phyloP scores from a whole-genome alignment of 345 rosid species.

The Clausena lansium region DNA sequence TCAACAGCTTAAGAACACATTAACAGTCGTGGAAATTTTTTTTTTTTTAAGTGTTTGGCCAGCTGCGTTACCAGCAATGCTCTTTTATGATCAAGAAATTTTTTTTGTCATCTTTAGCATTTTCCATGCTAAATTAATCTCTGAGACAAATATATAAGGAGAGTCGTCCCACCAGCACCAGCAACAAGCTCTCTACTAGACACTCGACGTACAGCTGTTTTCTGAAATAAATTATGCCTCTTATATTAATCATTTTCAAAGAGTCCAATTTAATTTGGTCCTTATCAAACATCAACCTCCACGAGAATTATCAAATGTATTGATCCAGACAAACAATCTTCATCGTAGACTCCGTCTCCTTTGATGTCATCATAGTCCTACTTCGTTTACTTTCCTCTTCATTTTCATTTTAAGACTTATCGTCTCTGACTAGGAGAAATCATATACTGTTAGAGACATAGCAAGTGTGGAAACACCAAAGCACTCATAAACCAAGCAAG shows the following conservation, averaged over 20 bases:
- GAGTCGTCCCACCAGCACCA: too few species aligned
- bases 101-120: too few species aligned
- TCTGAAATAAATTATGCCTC: too few species aligned
- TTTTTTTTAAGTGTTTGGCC: neutral
- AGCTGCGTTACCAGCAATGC: neutral
- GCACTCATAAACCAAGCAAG: neutral
- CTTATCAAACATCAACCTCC: neutral
- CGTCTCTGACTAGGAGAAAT: neutral
- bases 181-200: neutral
- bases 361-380: neutral
- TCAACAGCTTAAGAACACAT: too few species aligned
- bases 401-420: neutral
- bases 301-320: neutral
- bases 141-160: neutral
- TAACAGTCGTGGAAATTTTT: too few species aligned
- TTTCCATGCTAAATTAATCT: too few species aligned
- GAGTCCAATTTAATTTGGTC: neutral
- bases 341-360: neutral
- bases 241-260: neutral
- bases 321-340: neutral
- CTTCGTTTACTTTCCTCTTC: neutral
- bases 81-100: too few species aligned
- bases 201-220: too few species aligned
- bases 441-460: neutral
- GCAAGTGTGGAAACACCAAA: neutral